These are phyloP conservation scores for Lactarius hengduanensis DNA, from an alignment of 768 basidiomycete genomes.

Conservation along the genomic window DNA sequence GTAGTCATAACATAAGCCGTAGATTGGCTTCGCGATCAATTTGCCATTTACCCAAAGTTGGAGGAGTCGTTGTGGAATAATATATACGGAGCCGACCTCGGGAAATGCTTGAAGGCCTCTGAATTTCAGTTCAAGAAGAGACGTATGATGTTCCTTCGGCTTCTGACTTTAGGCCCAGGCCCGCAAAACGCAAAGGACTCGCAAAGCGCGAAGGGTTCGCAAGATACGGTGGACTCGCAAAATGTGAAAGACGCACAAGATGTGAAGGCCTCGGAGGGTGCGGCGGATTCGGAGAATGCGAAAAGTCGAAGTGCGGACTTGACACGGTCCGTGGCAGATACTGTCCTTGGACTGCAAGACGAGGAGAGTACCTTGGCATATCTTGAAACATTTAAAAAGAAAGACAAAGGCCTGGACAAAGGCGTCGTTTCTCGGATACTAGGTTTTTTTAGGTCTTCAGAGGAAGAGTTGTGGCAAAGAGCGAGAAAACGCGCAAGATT, in stretches of 20 bases:
- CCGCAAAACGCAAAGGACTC: background rate
- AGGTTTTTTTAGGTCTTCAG: background rate
- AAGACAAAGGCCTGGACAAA: background rate
- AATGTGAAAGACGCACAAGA: no score
- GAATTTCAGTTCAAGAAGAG: slow-evolving; percentile 16
- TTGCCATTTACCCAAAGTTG: background rate
- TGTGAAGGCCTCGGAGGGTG: no score
- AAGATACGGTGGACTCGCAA: no score
- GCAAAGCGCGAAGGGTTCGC: no score
- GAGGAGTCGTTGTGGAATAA: background rate
- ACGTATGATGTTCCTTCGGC: slow-evolving; percentile 4
- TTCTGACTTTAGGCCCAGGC: background rate
- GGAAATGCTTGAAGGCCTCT: background rate
- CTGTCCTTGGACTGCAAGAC: background rate
- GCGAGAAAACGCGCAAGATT: background rate
- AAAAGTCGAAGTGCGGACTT: background rate
- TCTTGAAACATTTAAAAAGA: background rate
- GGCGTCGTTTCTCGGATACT: background rate
- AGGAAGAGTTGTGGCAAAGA: slow-evolving; percentile 8
- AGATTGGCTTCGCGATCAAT: slow-evolving; percentile 12
- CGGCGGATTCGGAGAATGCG: no score
- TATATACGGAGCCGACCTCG: slow-evolving; percentile 8
- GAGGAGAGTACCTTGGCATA: background rate
- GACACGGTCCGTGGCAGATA: background rate
- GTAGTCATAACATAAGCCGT: background rate